Evolutionary conservation across 176 grass and related monocot species (phyloP).

Genomic region (Paspalum notatum): DNA sequence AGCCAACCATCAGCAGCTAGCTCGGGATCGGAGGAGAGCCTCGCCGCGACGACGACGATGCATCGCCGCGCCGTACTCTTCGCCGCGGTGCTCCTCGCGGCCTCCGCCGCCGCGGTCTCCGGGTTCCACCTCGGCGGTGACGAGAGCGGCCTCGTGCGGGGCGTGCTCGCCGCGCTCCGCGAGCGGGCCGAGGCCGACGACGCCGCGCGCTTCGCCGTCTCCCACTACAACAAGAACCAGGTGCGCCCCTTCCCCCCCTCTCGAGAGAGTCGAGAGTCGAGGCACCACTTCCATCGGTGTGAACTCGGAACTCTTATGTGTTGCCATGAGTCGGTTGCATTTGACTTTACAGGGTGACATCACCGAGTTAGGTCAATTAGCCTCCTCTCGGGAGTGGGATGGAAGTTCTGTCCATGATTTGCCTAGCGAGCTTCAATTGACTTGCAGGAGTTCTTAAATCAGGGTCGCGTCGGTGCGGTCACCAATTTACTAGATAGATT

Average conservation of each 20-base stretch:
- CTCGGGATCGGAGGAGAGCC: conserved; percentile 14
- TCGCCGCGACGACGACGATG: conserved; percentile 1
- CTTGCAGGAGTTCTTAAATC: background rate
- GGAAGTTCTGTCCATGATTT: background rate
- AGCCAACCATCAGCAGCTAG: background rate
- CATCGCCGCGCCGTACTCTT: conserved; percentile 12
- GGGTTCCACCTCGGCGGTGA: conserved; percentile 59
- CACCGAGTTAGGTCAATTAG: background rate
- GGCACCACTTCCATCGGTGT: background rate
- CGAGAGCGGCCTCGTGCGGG: conserved; percentile 54
- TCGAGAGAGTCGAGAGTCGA: no score
- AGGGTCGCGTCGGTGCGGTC: background rate
- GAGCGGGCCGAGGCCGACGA: conserved; percentile 83
- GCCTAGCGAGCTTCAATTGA: background rate
- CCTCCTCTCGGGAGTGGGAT: background rate
- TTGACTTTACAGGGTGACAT: background rate
- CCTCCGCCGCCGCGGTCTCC: background rate
- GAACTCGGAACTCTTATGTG: background rate
- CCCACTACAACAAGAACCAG: conserved; percentile 77
- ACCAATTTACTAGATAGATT: background rate
- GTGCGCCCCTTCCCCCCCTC: background rate
- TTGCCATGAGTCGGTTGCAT: background rate
- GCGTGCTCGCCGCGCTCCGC: conserved; percentile 52
- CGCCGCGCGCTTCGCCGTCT: conserved; percentile 80
- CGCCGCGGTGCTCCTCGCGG: conserved; percentile 21